A percentile compares a stretch with the other conserved stretches of the same genome.
Conservation (phyloP, 352 stramenopile genomes). For the Phytophthora niederhauseri region DNA sequence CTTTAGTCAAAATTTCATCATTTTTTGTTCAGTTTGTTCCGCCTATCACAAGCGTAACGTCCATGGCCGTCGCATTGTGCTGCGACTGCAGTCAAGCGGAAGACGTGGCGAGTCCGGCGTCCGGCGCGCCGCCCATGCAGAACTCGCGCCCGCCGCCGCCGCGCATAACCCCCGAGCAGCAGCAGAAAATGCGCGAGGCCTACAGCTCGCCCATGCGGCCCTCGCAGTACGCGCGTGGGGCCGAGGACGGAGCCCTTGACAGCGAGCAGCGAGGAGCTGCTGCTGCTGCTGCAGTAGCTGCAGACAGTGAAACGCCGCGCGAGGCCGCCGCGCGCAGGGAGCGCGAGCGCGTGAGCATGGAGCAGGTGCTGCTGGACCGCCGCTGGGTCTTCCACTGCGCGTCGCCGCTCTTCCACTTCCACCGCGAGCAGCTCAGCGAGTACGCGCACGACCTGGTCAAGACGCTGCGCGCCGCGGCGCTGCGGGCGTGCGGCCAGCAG, state of each 20-base stretch:
- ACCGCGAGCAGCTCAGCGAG: slow-evolving; percentile 44
- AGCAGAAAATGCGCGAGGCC: slow-evolving; percentile 36
- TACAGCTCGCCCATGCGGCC: slow-evolving; percentile 48
- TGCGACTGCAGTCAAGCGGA: slow-evolving; percentile 14
- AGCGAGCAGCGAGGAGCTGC: not conserved
- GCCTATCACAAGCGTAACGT: slow-evolving; percentile 18
- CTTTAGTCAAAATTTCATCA: not conserved
- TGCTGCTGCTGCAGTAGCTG: not conserved
- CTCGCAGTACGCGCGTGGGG: slow-evolving; percentile 37
- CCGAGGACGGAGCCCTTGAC: slow-evolving; percentile 9
- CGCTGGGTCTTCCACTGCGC: slow-evolving; percentile 69
- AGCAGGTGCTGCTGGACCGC: slow-evolving; percentile 57
- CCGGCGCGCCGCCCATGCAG: slow-evolving; percentile 15
- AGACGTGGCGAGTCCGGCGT: slow-evolving; percentile 4
- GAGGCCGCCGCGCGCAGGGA: slow-evolving; percentile 26
- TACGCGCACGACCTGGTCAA: slow-evolving; percentile 77
- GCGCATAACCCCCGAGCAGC: slow-evolving; percentile 19
- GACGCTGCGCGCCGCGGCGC: slow-evolving; percentile 54
- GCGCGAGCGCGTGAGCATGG: slow-evolving; percentile 46
- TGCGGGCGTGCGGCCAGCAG: slow-evolving; percentile 50
- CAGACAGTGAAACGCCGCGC: slow-evolving; percentile 21
- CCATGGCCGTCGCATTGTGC: slow-evolving; percentile 32
- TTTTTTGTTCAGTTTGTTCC: not conserved
- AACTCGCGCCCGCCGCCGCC: slow-evolving; percentile 22
- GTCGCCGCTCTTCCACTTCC: slow-evolving; percentile 70